Percentiles rank a stretch among this genome's conserved stretches.
These are phyloP conservation scores for Umbelopsis isabellina DNA, from an alignment of 192 early-diverging fungal species.

Conservation along the genomic window DNA sequence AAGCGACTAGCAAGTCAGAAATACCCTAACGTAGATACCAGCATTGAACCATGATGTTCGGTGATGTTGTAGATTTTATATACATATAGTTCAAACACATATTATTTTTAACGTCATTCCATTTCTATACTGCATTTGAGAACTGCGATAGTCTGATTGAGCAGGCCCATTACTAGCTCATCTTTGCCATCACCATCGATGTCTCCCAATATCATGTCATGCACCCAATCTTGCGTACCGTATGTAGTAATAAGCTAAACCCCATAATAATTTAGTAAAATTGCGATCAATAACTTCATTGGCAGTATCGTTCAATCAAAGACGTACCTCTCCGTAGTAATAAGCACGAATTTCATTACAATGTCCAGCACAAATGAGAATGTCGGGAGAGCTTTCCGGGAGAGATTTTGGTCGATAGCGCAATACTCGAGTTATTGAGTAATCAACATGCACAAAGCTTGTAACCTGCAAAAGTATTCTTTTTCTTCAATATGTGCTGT, in stretches of 20 bases:
- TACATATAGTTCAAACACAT: neutral
- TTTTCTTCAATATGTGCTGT: neutral
- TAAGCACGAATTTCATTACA: slow-evolving; percentile 38
- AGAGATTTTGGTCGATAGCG: slow-evolving; percentile 33
- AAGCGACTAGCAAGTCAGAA: slow-evolving; percentile 25
- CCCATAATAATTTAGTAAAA: neutral
- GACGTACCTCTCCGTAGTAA: slow-evolving; percentile 34
- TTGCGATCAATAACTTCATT: neutral
- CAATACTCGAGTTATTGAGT: slow-evolving; percentile 25
- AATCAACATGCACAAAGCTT: slow-evolving; percentile 34
- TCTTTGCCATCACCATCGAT: slow-evolving; percentile 40
- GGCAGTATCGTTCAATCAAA: neutral
- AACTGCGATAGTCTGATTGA: slow-evolving; percentile 40
- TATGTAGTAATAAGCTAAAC: slow-evolving; percentile 30
- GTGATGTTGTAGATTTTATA: neutral
- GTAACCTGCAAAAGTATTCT: slow-evolving; percentile 21
- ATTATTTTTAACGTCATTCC: neutral
- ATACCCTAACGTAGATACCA: neutral
- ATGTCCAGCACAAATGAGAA: slow-evolving; percentile 42
- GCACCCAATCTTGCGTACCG: slow-evolving; percentile 37
- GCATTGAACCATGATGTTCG: neutral
- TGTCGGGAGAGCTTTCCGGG: slow-evolving; percentile 27
- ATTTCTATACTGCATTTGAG: slow-evolving; percentile 7
- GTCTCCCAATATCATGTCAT: slow-evolving; percentile 38
- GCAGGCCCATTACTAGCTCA: slow-evolving; percentile 40